Base-by-base conservation (phyloP, 2,329 filamentous ascomycete genomes). In the Aureobasidium melanogenum region DNA sequence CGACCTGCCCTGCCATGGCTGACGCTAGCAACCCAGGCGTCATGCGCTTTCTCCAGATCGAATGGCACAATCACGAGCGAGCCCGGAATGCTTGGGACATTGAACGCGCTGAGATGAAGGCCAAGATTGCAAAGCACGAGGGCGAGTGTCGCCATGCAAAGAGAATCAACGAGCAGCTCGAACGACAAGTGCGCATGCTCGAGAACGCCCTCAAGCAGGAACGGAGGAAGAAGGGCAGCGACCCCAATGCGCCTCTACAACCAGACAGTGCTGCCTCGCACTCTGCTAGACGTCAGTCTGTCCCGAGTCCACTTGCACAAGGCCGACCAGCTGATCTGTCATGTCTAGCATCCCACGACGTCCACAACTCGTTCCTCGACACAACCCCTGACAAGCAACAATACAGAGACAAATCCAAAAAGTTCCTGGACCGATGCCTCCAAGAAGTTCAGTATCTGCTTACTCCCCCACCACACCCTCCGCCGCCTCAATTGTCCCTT, bases 31-130 rank as follows among this genome's bases (percentile, higher is more conserved):
- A 60, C 36, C 67, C 94, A 56, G 90, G 94, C 72, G 94, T 99
- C 39, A 99, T 99, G 94, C 92, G 94, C 75, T 99, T 99, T 74
- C 85, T 99, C 41, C 94, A 99, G 78, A 94, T 94, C 51, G 93
- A 99, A 83, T 99, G 94, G 94, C 94, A 99, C 76, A 88, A 91
- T 67, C 93, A 99, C 75, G 94, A 99, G 77, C 89, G 94, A 76
- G 94, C 97, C 72, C 86, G 94, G 69, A 99, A 99, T 77, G 88
- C 91, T 39, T 99, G 94, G 94, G 94, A 99, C 76, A 99, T 99
- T 73, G 94, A 99, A 76, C 88, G 91, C 72, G 94, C 96, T 69
- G 94, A 99, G 78, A 97, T 99, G 94, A 96, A 96, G 79, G 91
- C 90, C 67, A 87, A 95, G 71, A 97, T 99, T 77, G 93, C 93